Conservation (phyloP, 1,284 basidiomycete genomes). For the Ganoderma multipileum region DNA sequence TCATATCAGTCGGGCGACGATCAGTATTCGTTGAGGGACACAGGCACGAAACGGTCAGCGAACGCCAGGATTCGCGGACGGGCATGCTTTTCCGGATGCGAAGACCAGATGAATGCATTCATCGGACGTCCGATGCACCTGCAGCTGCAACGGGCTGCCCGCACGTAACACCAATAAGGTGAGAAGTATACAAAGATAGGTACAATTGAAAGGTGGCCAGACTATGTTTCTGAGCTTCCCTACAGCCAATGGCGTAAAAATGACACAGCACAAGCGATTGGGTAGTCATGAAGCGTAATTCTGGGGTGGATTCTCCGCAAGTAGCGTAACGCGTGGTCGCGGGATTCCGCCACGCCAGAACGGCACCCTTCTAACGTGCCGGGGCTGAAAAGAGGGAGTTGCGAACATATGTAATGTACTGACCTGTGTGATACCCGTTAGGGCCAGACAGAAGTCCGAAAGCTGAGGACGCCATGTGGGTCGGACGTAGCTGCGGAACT, state of each 20-base stretch:
- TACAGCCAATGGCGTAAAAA: neutral
- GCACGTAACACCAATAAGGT: neutral
- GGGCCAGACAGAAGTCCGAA: constrained; percentile 82
- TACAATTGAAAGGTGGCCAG: neutral
- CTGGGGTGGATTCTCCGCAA: neutral
- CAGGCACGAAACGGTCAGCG: neutral
- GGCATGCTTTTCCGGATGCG: neutral
- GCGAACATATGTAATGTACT: constrained; percentile 24
- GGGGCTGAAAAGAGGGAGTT: neutral
- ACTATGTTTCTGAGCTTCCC: neutral
- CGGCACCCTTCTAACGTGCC: neutral
- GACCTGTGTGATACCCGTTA: constrained; percentile 95
- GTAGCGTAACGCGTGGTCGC: neutral
- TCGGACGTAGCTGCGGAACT: constrained; percentile 89
- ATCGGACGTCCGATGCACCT: neutral
- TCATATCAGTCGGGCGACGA: constrained; percentile 1
- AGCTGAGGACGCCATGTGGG: constrained; percentile 88
- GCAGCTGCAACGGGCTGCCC: neutral
- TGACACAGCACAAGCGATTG: neutral
- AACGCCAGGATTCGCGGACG: neutral
- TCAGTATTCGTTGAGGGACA: neutral
- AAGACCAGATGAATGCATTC: neutral
- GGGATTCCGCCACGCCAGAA: constrained; percentile 2
- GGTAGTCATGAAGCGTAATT: neutral
- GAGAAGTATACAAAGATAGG: neutral